Evolutionary conservation across 176 grass and related monocot genomes (phyloP).

Genomic region (Thinopyrum elongatum): DNA sequence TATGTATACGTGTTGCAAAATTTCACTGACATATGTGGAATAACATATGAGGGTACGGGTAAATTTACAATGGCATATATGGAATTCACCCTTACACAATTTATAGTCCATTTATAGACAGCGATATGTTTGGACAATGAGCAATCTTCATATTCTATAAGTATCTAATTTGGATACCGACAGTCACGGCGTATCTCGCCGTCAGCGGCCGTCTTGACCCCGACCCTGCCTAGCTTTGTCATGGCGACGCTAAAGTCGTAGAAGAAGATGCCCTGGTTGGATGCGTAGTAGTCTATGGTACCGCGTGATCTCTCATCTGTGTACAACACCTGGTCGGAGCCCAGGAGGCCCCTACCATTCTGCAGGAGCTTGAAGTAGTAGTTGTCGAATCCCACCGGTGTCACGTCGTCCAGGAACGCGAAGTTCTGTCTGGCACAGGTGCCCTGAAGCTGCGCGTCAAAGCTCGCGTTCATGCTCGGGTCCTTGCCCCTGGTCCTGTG

Average conservation of each 20-base stretch:
- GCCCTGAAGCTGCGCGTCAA: constrained; percentile 5
- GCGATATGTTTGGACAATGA: no score
- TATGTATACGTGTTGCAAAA: no score
- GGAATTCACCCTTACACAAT: no score
- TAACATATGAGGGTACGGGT: no score
- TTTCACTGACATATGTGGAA: no score
- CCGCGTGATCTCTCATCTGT: constrained; percentile 42
- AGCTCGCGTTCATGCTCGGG: not conserved
- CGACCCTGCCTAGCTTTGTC: constrained; percentile 51
- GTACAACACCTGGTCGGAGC: constrained; percentile 68
- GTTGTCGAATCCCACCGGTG: constrained; percentile 44
- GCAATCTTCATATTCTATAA: no score
- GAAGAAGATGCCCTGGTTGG: constrained; percentile 51
- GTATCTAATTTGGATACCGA: constrained; percentile 32
- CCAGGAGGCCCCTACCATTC: constrained; percentile 49
- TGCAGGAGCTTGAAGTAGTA: constrained; percentile 54
- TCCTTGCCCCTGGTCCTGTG: constrained; percentile 29
- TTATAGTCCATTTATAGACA: no score
- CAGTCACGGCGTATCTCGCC: constrained; percentile 76
- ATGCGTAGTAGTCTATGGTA: constrained; percentile 42
- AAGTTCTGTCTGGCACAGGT: constrained; percentile 24
- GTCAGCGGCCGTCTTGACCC: constrained; percentile 47
- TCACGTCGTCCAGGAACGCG: constrained; percentile 23
- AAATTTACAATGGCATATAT: no score
- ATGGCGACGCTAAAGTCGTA: constrained; percentile 35